Evolutionary conservation across 257 asterid species (phyloP), one percentile per base, ranked within the genome.

Genomic region (Ajuga chamaepitys): DNA sequence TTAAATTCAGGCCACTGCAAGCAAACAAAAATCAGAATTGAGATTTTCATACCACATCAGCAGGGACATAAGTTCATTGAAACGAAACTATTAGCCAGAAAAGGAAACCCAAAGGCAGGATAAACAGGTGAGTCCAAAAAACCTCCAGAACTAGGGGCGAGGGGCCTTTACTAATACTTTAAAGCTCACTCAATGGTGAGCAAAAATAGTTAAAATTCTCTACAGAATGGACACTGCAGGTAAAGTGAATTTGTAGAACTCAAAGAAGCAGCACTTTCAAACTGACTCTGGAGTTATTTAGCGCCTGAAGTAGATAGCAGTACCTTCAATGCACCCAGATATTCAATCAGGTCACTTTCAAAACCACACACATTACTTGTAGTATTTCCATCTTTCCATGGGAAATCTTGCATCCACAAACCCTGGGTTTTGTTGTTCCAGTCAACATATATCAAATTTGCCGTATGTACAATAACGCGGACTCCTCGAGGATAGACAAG

Each of bases 401-500:
- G 99, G 75, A 93, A 93, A 85, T 93, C 97, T 86, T 93, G 99
- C 99, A 93, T 87, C 99, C 99, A 93, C 78, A 89, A 75, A 61
- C 95, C 97, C 75, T 93, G 99, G 74, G 86, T 84, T 85, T 93
- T 93, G 87, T 93, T 93, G 73, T 93, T 89, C 97, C 99, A 93
- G 68, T 93, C 99, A 62, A 89, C 92, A 61, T 80, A 68, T 75
- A 93, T 93, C 83, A 93, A 76, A 75, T 93, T 93, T 69, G 99
- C 96, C 1, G 99, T 89, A 63, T 89, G 99, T 21, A 93, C 88
- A 60, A 93, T 73, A 64, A 93, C 86, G 61, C 99, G 86, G 35
- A 93, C 80, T 62, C 99, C 99, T 71, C 72, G 83, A 79, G 95
- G 95, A 78, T 93, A 93, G 67, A 93, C 84, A 61, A 93, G 99